Conservation (phyloP, 116 monocot genomes). For the Trichopus zeylanicus region DNA sequence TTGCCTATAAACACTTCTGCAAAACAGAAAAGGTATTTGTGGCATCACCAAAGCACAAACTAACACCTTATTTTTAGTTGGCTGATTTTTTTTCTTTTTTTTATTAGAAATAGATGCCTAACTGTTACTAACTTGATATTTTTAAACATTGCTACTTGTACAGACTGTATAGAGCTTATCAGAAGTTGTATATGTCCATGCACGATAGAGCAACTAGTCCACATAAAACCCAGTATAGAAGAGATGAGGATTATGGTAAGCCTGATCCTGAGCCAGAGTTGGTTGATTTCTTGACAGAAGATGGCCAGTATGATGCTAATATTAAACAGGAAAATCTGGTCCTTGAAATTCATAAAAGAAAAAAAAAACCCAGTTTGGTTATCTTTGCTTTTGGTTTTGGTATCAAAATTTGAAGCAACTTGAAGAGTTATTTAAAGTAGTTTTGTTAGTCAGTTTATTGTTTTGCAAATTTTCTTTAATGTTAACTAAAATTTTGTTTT, state of each 20-base stretch:
- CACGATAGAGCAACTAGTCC: constrained; percentile 79
- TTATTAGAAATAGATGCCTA: not conserved
- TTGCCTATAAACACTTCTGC: constrained; percentile 65
- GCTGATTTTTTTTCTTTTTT: not conserved
- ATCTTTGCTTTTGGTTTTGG: too few species aligned
- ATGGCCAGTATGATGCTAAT: not conserved
- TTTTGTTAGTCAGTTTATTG: not conserved
- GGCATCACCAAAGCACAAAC: not conserved
- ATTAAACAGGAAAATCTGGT: too few species aligned
- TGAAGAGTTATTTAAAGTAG: too few species aligned
- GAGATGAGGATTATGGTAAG: constrained; percentile 88
- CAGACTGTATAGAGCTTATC: constrained; percentile 88
- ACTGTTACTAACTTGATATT: not conserved
- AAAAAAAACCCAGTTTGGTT: too few species aligned
- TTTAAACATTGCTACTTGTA: constrained; percentile 2
- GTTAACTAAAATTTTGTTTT: constrained; percentile 1
- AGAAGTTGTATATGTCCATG: constrained; percentile 90
- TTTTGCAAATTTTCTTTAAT: not conserved
- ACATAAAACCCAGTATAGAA: constrained; percentile 94
- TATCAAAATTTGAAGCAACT: too few species aligned
- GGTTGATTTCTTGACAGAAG: not conserved
- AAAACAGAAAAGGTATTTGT: constrained; percentile 70
- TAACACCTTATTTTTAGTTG: not conserved
- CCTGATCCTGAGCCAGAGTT: not conserved
- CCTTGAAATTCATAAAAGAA: too few species aligned